Percentiles rank a stretch among this genome's conserved stretches.
Conservation (phyloP, 257 asterid genomes). For the Sherardia arvensis region DNA sequence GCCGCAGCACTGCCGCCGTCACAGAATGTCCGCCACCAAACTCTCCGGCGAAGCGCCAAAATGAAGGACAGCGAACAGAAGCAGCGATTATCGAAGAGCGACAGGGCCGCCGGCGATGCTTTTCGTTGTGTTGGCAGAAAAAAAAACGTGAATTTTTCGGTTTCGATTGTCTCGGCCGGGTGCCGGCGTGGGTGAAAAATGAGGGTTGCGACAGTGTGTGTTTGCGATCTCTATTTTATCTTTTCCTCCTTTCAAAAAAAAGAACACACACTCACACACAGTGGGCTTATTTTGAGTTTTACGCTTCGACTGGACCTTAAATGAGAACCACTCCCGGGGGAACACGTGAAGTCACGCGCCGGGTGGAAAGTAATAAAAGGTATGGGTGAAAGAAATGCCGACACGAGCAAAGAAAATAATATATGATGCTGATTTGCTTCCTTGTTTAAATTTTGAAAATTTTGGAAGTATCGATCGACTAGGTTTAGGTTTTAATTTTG, state of each 20-base stretch:
- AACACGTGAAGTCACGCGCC: slow-evolving; percentile 4
- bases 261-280: background rate
- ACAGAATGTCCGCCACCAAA: background rate
- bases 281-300: slow-evolving; percentile 26
- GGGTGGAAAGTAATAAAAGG: background rate
- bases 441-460: too few species aligned
- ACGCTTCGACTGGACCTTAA: slow-evolving; percentile 11
- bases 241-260: slow-evolving; percentile 8
- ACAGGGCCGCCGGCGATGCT: slow-evolving; percentile 10
- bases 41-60: background rate
- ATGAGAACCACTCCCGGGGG: slow-evolving; percentile 5
- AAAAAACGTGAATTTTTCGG: background rate
- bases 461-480: too few species aligned
- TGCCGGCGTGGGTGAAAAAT: slow-evolving; percentile 25
- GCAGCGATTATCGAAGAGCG: background rate
- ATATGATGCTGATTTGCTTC: background rate
- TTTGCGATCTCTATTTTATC: slow-evolving; percentile 15
- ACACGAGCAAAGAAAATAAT: too few species aligned
- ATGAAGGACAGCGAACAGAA: background rate
- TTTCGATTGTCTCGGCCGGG: slow-evolving; percentile 14
- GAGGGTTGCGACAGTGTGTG: slow-evolving; percentile 10
- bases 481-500: too few species aligned
- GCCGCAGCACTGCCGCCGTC: slow-evolving; percentile 1
- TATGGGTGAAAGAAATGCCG: background rate
- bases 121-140: background rate